Base-by-base conservation (phyloP, 257 asterid genomes). In the Perilla frutescens region DNA sequence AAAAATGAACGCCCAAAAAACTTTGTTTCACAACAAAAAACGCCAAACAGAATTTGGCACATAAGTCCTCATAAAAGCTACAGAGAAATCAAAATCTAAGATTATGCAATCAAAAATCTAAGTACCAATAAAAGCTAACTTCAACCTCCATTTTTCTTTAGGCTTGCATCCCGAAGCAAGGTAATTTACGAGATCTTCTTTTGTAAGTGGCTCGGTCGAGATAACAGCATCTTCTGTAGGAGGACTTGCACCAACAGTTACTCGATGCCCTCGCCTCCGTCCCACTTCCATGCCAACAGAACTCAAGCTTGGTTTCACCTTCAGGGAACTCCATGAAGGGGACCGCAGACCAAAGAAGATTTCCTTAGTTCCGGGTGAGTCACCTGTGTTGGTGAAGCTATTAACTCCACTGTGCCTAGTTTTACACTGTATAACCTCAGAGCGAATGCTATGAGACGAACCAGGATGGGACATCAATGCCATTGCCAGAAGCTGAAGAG, bases 101-200 rank as follows among this genome's bases (percentile, higher is more conserved):
- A 20, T 20, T 20, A 20, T 76, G 77, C 76, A 73, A 76, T 76
- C 73, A 20, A 66, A 72, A 76, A 73, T 68, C 39, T 2, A 76
- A 68, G 85, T 68, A 79, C 84, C 81, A 80, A 85, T 70, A 73
- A 85, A 74, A 81, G 86, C 76, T 77, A 87, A 83, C 72, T 79
- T 77, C 70, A 78, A 95, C 98, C 99, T 95, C 98, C 98, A 92
- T 7, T 95, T 85, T 66, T 90, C 95, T 91, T 94, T 90, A 15
- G 97, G 76, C 81, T 95, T 95, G 96, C 99, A 95, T 50, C 99
- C 99, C 49, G 98, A 92, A 83, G 93, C 92, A 75, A 94, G 96
- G 81, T 91, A 94, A 58, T 62, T 84, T 67, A 92, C 85, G 13
- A 94, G 99, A 80, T 94, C 97, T 70, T 88, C 87, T 81, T 88